Conservation (phyloP, 306 rosid genomes). For the Cucurbita pepo region DNA sequence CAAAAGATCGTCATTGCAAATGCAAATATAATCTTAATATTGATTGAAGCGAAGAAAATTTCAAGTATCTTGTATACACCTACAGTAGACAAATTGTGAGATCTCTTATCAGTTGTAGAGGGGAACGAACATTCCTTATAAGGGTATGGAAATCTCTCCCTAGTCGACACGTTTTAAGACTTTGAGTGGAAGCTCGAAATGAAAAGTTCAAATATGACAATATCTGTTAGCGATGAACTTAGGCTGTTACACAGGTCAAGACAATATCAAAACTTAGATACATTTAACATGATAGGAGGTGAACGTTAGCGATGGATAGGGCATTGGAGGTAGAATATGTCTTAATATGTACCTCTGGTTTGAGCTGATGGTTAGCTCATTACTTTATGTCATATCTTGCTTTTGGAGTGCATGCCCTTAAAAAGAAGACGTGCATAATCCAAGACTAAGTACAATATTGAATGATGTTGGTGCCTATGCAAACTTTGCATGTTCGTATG, state of each 20-base stretch:
- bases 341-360: not conserved
- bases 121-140: too few relatives aligned
- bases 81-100: not conserved
- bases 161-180: too few relatives aligned
- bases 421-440: not conserved
- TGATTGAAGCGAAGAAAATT: not conserved
- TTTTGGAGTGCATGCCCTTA: not conserved
- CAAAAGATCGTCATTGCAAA: not conserved
- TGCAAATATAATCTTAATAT: not conserved
- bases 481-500: not conserved
- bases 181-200: too few relatives aligned
- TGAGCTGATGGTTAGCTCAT: not conserved
- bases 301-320: not conserved
- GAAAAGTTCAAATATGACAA: too few relatives aligned
- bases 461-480: not conserved
- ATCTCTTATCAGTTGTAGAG: too few relatives aligned
- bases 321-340: not conserved
- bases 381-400: slow-evolving; percentile 1
- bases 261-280: not conserved
- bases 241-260: too few relatives aligned
- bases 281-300: not conserved
- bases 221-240: too few relatives aligned
- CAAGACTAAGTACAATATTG: not conserved
- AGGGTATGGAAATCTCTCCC: too few relatives aligned
- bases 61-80: not conserved